Conservation (phyloP, 306 rosid genomes). For the Albizia julibrissin region DNA sequence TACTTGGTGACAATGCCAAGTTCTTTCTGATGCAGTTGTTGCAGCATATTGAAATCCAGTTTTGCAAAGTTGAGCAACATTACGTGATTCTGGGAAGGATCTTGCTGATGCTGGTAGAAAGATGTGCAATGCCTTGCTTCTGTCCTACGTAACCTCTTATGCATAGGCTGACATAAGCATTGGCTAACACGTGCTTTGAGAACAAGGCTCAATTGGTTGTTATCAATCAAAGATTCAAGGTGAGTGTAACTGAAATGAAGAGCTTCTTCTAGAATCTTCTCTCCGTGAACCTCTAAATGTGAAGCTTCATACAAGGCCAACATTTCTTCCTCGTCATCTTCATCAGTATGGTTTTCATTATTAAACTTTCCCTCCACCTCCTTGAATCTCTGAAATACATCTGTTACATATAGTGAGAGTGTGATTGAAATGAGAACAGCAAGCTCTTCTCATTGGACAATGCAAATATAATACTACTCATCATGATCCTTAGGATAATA, state of each 20-base stretch:
- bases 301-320: constrained; percentile 55
- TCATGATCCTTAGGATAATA: too few species aligned
- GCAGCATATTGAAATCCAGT: too few species aligned
- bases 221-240: too few species aligned
- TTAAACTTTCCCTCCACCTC: constrained; percentile 24
- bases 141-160: not conserved
- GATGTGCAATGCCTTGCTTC: not conserved
- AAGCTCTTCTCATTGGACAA: not conserved
- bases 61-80: not conserved
- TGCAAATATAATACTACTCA: too few species aligned
- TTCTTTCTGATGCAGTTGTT: too few species aligned
- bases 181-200: not conserved
- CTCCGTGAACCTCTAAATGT: constrained; percentile 38
- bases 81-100: not conserved
- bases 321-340: not conserved
- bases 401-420: not conserved
- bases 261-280: constrained; percentile 36
- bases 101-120: not conserved
- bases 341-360: not conserved
- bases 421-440: not conserved
- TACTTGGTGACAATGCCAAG: too few species aligned
- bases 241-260: too few species aligned
- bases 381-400: constrained; percentile 23
- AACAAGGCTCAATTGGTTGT: too few species aligned
- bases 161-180: not conserved